Base-by-base conservation (phyloP, 2,329 filamentous ascomycete species). In the Aureobasidium melanogenum region DNA sequence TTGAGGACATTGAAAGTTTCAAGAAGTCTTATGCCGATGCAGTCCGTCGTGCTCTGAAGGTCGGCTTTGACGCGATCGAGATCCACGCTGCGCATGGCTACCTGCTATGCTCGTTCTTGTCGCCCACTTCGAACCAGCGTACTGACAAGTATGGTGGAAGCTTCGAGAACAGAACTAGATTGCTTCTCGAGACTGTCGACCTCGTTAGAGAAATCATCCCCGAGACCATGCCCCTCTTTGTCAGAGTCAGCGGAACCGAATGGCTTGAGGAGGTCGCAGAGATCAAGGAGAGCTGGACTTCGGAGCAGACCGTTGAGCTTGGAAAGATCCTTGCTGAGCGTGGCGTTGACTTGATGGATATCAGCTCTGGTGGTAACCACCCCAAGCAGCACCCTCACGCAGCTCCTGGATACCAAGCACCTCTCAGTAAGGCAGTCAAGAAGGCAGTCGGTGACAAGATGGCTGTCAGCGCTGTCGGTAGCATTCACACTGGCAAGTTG, bases 1-100 rank as follows among this genome's bases (percentile, higher is more conserved):
- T 82, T 2, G 76, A 80, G 1, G 86, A 93, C 56, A 92, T 96
- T 64, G 77, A 84, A 66, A 73, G 77, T 3, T 75, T 90, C 48
- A 86, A 91, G 68, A 71, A 74, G 43, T 80, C 80, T 10, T 94
- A 84, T 75, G 83, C 78, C 5, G 80, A 80, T 39, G 82, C 89
- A 0, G 73, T 92, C 5, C 77, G 83, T 64, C 72, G 78, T 34
- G 70, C 76, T 5, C 55, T 80, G 7, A 69, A 71, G 12, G 87
- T 85, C 1, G 91, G 90, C 0, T 83, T 89, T 52, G 90, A 96
- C 70, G 82, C 86, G 8, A 85, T 95, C 62, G 90, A 95, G 72
- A 84, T 95, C 55, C 90, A 94, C 75, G 83, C 81, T 66, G 90
- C 89, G 0, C 89, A 94, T 68, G 89, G 89, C 0, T 94, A 92